Evolutionary conservation across 139 green algal species (phyloP), one percentile per base, ranked within the genome.

Genomic region (Chlorella sorokiniana): DNA sequence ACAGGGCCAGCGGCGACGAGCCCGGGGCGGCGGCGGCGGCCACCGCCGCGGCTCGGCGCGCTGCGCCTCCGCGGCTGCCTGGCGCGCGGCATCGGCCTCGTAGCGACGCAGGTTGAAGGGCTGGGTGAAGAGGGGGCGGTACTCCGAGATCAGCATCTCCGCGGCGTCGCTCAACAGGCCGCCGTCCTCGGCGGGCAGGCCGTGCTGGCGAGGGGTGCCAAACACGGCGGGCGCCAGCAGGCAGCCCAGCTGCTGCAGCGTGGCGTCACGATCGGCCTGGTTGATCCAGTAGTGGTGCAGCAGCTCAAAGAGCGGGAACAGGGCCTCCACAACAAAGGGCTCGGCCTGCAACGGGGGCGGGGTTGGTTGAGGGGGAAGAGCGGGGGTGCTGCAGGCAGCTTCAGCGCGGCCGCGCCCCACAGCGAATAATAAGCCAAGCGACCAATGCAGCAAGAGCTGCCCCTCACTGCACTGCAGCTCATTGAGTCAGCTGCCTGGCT

Each of bases 241-340:
- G n/a, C 59, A 22, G 45, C 44, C 79, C 63, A 88, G 71, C 51
- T 74, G 31, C n/a, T 65, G 45, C 37, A 88, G 56, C 16, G 40
- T 51, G 25, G 25, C 29, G 41, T 86, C 73, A 18, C 79, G 78
- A 41, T 86, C 70, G 23, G 42, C 37, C 71, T 87, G 83, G 76
- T 88, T 88, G 59, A 88, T 82, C 52, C 59, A 80, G 54, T 81
- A 81, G 64, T 88, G 84, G 71, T 88, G 84, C 62, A 88, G 64
- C 23, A 88, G 44, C 79, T 88, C 84, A 83, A 88, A 88, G 18
- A 88, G 69, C 20, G 84, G 79, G 73, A 76, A 88, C 4, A 88
- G 71, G 10, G 78, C 84, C 78, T 88, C 84, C 35, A 88, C 38
- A 14, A 88, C 80, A 37, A 73, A 85, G 1, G 84, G 78, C 31